Evolutionary conservation across 2,329 filamentous ascomycete genomes (phyloP), one percentile per base, ranked within the genome.

Genomic region (Nothopassalora personata): DNA sequence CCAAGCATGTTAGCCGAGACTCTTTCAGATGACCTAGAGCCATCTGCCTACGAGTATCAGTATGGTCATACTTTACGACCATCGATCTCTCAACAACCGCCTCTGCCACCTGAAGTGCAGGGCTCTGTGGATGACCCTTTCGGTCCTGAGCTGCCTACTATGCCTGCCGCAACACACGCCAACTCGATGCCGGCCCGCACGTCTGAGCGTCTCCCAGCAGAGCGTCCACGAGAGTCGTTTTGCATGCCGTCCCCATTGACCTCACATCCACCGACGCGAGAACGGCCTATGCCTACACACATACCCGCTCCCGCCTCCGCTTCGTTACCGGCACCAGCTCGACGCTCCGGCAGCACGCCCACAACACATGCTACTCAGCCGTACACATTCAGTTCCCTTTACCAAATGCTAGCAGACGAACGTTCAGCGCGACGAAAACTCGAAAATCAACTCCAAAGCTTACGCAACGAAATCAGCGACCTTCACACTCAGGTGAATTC

Each of bases 321-420:
- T 49, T 49, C 62, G 19, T 56, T 58, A 19, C 54, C 60, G 4
- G 54, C 53, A 4, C 47, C 57, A 9, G 46, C 31, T 10, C 27
- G 43, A 13, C 31, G 31, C 46, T 49, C 46, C 18, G 11, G 46
- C 46, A 49, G 46, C 19, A 56, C 51, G 10, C 33, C n/a, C 27
- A 47, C 50, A 23, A 57, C 56, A 10, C 13, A 15, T 7, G 30
- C 50, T 7, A 36, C 50, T 6, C 66, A 64, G 34, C 62, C 63
- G 15, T 64, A 67, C 27, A 71, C 70, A 4, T 71, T 73, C 64
- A 66, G 67, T 28, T 70, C 72, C 1, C 67, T 74, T 5, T 74
- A 74, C 60, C 70, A 72, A 50, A 72, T 73, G 68, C 68, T 74
- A n/a, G 62, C 70, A 36, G 70, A 72, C 60, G 72, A 74, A 58